Evolutionary conservation across 2,329 filamentous ascomycete genomes (phyloP).

Genomic region (Neofusicoccum sp.): DNA sequence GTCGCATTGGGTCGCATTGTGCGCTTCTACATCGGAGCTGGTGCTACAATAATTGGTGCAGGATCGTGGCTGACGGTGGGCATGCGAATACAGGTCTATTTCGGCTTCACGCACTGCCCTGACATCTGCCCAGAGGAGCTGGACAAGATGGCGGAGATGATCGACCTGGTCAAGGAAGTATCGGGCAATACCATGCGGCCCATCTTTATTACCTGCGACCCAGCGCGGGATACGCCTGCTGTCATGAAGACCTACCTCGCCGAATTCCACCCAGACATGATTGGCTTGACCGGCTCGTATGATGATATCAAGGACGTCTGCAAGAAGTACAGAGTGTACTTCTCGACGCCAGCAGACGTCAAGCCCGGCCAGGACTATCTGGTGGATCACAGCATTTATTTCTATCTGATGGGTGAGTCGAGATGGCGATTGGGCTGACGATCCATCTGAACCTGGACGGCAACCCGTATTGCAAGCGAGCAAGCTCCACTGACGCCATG

Average conservation of each 20-base stretch:
- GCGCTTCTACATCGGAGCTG: neutral
- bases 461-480: neutral
- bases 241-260: conserved; percentile 82
- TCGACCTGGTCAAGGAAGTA: conserved; percentile 65
- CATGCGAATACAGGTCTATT: conserved; percentile 74
- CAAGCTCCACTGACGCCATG: conserved; percentile 28
- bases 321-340: conserved; percentile 96
- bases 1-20: neutral
- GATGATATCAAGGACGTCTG: conserved; percentile 92
- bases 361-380: conserved; percentile 95
- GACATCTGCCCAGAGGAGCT: conserved; percentile 99
- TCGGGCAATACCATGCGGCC: conserved; percentile 64
- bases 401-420: conserved; percentile 87
- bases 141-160: conserved; percentile 98
- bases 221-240: conserved; percentile 82
- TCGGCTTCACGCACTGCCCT: conserved; percentile 96
- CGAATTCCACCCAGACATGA: conserved; percentile 85
- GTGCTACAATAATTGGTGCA: neutral
- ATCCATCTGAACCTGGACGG: neutral
- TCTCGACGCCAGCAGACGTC: conserved; percentile 86
- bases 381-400: conserved; percentile 99
- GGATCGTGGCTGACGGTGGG: neutral
- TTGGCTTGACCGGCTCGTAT: conserved; percentile 91
- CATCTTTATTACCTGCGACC: conserved; percentile 95
- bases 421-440: neutral